phyloP scores from a whole-genome alignment of 108 stramenopile species.

The Cylindrotheca fusiformis region DNA sequence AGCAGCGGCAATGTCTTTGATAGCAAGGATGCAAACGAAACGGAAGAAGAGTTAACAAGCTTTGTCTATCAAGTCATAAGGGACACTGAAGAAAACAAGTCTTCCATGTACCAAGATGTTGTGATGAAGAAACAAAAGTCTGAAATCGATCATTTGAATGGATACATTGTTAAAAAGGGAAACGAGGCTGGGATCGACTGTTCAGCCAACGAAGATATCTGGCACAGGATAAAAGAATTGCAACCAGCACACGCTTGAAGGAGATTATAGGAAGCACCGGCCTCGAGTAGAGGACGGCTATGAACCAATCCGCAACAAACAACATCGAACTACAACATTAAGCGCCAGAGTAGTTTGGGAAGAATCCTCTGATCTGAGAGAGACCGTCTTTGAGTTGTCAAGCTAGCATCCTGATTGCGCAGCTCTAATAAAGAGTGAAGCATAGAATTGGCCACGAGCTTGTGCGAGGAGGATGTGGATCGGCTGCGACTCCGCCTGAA shows the following conservation, averaged over 20 bases:
- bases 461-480: no score
- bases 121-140: conserved; percentile 37
- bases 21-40: background rate
- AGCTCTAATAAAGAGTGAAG: no score
- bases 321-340: no score
- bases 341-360: no score
- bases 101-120: conserved; percentile 78
- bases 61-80: conserved; percentile 62
- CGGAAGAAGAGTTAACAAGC: conserved; percentile 4
- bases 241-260: background rate
- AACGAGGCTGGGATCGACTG: conserved; percentile 42
- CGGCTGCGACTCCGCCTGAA: no score
- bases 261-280: background rate
- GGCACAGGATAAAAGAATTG: conserved; percentile 30
- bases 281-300: no score
- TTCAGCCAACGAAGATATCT: conserved; percentile 47
- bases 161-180: conserved; percentile 61
- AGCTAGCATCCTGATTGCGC: no score
- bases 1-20: background rate
- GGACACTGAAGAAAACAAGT: conserved; percentile 64
- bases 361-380: no score
- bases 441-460: no score
- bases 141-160: conserved; percentile 80
- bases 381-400: no score
- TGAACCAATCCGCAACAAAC: no score